Evolutionary conservation across 23 red algal species (phyloP).

Genomic region (Pyropia haitanensis): DNA sequence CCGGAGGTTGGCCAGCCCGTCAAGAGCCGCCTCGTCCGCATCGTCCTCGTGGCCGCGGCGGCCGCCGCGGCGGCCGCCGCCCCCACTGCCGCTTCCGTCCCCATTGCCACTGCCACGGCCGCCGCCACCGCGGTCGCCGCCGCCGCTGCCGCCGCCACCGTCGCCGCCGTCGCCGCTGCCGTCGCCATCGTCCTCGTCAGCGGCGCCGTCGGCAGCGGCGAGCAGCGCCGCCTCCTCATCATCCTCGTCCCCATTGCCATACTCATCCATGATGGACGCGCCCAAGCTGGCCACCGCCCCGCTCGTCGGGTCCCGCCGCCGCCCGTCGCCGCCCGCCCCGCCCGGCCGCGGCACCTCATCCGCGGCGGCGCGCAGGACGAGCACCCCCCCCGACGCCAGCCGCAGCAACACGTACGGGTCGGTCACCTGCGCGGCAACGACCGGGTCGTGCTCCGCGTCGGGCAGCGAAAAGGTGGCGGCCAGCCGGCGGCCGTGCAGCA

Average conservation of each 20-base stretch:
- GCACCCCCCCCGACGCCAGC: conserved; percentile 17
- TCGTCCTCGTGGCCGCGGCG: neutral
- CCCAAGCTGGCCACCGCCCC: too few species aligned
- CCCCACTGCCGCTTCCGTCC: too few species aligned
- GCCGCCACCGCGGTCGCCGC: too few species aligned
- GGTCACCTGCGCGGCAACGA: conserved; percentile 52
- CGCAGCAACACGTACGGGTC: conserved; percentile 80
- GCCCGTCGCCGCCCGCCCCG: conserved; percentile 1
- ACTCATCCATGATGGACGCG: conserved; percentile 24
- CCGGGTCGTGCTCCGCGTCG: neutral
- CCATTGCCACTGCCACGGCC: too few species aligned
- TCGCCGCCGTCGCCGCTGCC: too few species aligned
- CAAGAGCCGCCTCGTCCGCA: neutral
- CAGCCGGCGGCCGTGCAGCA: conserved; percentile 44
- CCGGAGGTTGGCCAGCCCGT: conserved; percentile 12
- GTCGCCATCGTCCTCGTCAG: neutral
- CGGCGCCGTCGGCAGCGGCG: neutral
- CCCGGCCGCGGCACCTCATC: neutral
- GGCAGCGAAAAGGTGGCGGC: conserved; percentile 30
- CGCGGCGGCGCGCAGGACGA: conserved; percentile 32
- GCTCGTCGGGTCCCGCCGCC: too few species aligned
- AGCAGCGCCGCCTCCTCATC: too few species aligned
- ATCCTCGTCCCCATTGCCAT: conserved; percentile 2
- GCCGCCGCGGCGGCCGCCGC: too few species aligned
- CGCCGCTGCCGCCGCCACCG: too few species aligned